phyloP scores from a whole-genome alignment of 1,284 basidiomycete genomes.

The Ganoderma sp. region DNA sequence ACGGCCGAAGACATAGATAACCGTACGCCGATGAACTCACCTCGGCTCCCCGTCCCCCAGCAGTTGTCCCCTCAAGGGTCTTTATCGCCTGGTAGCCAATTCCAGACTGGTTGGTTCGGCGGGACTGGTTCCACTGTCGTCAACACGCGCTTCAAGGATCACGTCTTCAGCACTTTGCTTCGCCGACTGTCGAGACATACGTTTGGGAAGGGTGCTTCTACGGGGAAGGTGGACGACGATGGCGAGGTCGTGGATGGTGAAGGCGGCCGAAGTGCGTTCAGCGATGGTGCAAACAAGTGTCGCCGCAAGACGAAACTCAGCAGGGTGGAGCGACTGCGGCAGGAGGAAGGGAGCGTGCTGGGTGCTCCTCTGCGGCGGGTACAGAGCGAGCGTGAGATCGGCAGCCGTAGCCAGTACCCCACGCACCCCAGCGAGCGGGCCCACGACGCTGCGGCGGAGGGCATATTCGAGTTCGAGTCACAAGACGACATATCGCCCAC shows the following conservation, averaged over 20 bases:
- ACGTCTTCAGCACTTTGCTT: slow-evolving; percentile 88
- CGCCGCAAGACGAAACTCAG: slow-evolving; percentile 43
- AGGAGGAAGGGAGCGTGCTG: slow-evolving; percentile 39
- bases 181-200: slow-evolving; percentile 63
- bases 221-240: slow-evolving; percentile 47
- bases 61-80: slow-evolving; percentile 22
- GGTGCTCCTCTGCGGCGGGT: slow-evolving; percentile 58
- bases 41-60: slow-evolving; percentile 39
- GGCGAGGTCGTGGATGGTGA: slow-evolving; percentile 51
- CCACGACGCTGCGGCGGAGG: slow-evolving; percentile 35
- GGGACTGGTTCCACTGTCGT: slow-evolving; percentile 92
- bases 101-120: slow-evolving; percentile 61
- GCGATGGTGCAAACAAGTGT: slow-evolving; percentile 43
- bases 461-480: slow-evolving; percentile 58
- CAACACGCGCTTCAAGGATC: slow-evolving; percentile 91
- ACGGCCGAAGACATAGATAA: slow-evolving; percentile 46
- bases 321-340: slow-evolving; percentile 46
- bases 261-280: slow-evolving; percentile 45
- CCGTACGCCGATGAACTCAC: slow-evolving; percentile 61
- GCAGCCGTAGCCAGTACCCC: slow-evolving; percentile 27
- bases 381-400: slow-evolving; percentile 56
- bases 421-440: slow-evolving; percentile 24
- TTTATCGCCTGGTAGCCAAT: slow-evolving; percentile 31
- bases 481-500: slow-evolving; percentile 30
- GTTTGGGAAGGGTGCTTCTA: slow-evolving; percentile 46